These are phyloP conservation scores for Aspergillus homomorphus DNA, from an alignment of 495 filamentous ascomycete species.

Conservation along the genomic window DNA sequence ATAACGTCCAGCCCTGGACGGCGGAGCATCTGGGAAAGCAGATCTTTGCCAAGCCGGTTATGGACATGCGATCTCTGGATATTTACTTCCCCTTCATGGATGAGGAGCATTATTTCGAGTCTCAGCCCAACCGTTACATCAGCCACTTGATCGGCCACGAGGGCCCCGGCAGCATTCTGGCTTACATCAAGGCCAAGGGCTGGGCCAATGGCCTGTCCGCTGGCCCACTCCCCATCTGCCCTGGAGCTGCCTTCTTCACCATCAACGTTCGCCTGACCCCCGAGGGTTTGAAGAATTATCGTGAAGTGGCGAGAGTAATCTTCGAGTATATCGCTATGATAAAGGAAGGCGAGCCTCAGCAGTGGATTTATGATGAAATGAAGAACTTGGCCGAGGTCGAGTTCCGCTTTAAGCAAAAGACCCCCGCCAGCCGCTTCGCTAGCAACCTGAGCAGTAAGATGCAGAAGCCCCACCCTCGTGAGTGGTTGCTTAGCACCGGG, in stretches of 20 bases:
- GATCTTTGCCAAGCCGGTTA: constrained; percentile 93
- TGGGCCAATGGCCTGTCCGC: constrained; percentile 89
- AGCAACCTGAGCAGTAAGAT: constrained; percentile 77
- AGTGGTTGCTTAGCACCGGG: constrained; percentile 79
- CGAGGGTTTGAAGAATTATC: constrained; percentile 79
- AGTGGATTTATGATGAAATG: constrained; percentile 92
- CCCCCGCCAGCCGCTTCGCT: constrained; percentile 80
- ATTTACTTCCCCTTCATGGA: constrained; percentile 88
- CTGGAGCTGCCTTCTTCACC: constrained; percentile 81
- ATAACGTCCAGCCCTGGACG: constrained; percentile 64
- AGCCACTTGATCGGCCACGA: constrained; percentile 95
- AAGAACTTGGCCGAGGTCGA: constrained; percentile 86
- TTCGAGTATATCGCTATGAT: constrained; percentile 95
- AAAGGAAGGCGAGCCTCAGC: constrained; percentile 71
- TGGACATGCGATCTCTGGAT: constrained; percentile 83
- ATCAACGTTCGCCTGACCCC: constrained; percentile 79
- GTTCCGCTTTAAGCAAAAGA: constrained; percentile 93
- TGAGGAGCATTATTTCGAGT: constrained; percentile 77
- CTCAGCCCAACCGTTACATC: constrained; percentile 85
- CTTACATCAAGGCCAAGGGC: constrained; percentile 91
- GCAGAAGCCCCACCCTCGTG: constrained; percentile 83
- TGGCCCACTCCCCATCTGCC: constrained; percentile 71
- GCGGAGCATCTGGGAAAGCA: constrained; percentile 69
- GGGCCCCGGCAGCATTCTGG: constrained; percentile 92
- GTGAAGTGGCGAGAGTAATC: constrained; percentile 79